These are phyloP conservation scores for Noccaea bulbosa DNA, from an alignment of 345 rosid species.

Conservation along the genomic window DNA sequence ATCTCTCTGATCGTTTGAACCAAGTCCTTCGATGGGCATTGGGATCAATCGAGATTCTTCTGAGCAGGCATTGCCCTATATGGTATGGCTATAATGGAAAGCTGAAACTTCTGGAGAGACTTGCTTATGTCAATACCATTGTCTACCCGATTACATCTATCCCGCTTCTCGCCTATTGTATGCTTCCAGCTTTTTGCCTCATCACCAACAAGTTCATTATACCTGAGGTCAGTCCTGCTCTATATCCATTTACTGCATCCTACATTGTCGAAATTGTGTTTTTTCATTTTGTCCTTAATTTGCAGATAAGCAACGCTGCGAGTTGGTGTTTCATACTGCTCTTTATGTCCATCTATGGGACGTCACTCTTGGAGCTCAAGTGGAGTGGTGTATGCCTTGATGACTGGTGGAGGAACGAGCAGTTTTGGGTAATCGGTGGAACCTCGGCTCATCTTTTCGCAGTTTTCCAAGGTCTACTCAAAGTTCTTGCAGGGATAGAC, in stretches of 20 bases:
- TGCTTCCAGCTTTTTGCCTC: slow-evolving; percentile 94
- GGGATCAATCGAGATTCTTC: slow-evolving; percentile 90
- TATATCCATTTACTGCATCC: not conserved
- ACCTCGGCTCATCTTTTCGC: slow-evolving; percentile 95
- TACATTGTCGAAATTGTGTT: not conserved
- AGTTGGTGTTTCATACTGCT: slow-evolving; percentile 83
- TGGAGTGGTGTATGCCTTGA: slow-evolving; percentile 92
- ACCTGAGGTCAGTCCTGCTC: slow-evolving; percentile 64
- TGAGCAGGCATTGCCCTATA: slow-evolving; percentile 96
- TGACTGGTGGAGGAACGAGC: slow-evolving; percentile 99
- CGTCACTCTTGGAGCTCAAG: slow-evolving; percentile 82
- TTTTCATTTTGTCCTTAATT: not conserved
- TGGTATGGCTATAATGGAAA: slow-evolving; percentile 92
- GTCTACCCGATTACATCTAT: slow-evolving; percentile 91
- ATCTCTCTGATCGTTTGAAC: slow-evolving; percentile 96
- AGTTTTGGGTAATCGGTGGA: slow-evolving; percentile 98
- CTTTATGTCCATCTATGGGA: slow-evolving; percentile 64
- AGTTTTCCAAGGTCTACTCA: slow-evolving; percentile 92
- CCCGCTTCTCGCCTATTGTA: slow-evolving; percentile 83
- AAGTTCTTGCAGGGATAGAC: slow-evolving; percentile 91
- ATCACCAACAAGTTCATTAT: slow-evolving; percentile 86
- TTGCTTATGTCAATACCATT: slow-evolving; percentile 88
- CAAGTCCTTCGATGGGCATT: slow-evolving; percentile 98
- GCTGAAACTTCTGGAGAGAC: slow-evolving; percentile 76
- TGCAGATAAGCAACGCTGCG: slow-evolving; percentile 91